Conservation (phyloP, 305 asterid species). For the Euphrasia arctica region DNA sequence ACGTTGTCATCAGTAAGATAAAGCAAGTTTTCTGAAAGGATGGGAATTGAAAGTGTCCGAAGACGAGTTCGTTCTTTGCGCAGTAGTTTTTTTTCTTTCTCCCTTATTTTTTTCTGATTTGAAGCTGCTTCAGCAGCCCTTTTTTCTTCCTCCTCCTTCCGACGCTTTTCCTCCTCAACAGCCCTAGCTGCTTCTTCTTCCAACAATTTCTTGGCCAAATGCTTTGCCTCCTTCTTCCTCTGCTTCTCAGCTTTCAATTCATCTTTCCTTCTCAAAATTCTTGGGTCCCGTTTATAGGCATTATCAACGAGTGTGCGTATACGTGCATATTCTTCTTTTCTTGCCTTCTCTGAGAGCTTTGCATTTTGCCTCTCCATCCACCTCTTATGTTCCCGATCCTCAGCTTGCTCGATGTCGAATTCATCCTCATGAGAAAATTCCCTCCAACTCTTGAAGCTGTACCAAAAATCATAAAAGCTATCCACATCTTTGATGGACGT, state of each 20-base stretch:
- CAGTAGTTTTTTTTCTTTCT: slow-evolving; percentile 79
- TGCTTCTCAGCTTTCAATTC: slow-evolving; percentile 81
- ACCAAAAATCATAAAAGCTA: slow-evolving; percentile 83
- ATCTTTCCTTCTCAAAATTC: slow-evolving; percentile 80
- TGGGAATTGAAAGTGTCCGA: slow-evolving; percentile 53
- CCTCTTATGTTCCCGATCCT: slow-evolving; percentile 92
- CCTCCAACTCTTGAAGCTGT: slow-evolving; percentile 93
- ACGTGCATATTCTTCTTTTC: slow-evolving; percentile 81
- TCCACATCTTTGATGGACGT: slow-evolving; percentile 68
- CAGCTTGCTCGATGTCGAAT: slow-evolving; percentile 93
- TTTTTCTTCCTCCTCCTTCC: slow-evolving; percentile 74
- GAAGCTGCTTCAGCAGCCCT: slow-evolving; percentile 87
- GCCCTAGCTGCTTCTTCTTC: slow-evolving; percentile 86
- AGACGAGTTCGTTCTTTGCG: slow-evolving; percentile 88
- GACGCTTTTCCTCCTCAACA: slow-evolving; percentile 75
- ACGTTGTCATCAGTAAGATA: slow-evolving; percentile 58
- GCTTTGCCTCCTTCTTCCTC: slow-evolving; percentile 86
- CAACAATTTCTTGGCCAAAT: slow-evolving; percentile 77
- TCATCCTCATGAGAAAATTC: slow-evolving; percentile 97
- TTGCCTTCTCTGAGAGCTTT: slow-evolving; percentile 86
- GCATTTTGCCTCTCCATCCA: slow-evolving; percentile 99
- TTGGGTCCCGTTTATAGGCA: slow-evolving; percentile 87
- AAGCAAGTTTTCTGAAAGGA: slow-evolving; percentile 49
- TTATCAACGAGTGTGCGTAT: slow-evolving; percentile 87
- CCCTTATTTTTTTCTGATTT: slow-evolving; percentile 68